Evolutionary conservation across 164 flowering plant genomes (phyloP).

Genomic region (Berberis thunbergii): DNA sequence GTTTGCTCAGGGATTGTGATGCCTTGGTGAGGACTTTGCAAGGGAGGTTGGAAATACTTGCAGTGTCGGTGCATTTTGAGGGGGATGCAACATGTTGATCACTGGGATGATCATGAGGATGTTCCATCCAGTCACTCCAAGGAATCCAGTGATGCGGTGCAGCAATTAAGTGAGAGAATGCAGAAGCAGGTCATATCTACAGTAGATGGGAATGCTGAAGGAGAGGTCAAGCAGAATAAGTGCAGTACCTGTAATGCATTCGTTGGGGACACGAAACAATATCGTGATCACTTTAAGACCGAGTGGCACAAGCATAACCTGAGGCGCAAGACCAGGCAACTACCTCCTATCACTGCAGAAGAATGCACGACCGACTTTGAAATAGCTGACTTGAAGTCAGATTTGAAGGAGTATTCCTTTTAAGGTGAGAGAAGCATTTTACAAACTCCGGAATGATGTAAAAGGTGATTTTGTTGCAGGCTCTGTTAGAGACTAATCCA

Average conservation of each 20-base stretch:
- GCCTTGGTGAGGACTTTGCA: constrained; percentile 54
- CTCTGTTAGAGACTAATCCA: too few species aligned
- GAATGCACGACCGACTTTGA: constrained; percentile 75
- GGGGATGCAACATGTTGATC: constrained; percentile 59
- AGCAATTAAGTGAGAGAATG: constrained; percentile 38
- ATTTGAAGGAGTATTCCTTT: constrained; percentile 86
- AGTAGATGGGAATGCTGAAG: constrained; percentile 21
- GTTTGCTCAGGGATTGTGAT: constrained; percentile 70
- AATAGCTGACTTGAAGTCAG: constrained; percentile 42
- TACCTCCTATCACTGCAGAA: constrained; percentile 76
- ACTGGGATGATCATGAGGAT: constrained; percentile 56
- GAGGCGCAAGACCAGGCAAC: constrained; percentile 74
- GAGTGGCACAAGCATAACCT: constrained; percentile 98
- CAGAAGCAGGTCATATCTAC: constrained; percentile 48
- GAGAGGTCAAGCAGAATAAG: constrained; percentile 54
- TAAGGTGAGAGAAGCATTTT: constrained; percentile 18
- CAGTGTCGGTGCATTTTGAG: constrained; percentile 71
- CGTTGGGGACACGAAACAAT: constrained; percentile 70
- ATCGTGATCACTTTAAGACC: constrained; percentile 83
- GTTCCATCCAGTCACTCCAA: constrained; percentile 19
- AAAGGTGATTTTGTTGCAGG: too few species aligned
- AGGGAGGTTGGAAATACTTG: constrained; percentile 77
- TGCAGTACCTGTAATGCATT: constrained; percentile 81
- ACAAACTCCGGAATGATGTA: too few species aligned
- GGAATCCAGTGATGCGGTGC: constrained; percentile 27